Evolutionary conservation across 202 grass and related monocot genomes (phyloP).

Genomic region (Panicum hallii): DNA sequence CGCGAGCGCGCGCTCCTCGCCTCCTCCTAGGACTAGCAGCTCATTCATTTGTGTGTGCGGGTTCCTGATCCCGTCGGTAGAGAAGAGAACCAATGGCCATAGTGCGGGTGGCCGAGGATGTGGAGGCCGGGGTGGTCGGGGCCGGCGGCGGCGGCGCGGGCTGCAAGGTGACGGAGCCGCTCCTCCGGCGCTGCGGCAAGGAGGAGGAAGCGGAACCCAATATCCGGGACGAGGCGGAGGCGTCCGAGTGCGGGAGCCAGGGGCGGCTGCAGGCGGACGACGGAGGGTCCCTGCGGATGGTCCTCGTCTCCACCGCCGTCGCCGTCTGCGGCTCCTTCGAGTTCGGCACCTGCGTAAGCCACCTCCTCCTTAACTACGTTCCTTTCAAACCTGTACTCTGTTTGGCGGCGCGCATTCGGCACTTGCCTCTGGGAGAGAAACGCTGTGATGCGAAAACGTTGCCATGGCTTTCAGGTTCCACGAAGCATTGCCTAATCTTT

Average conservation of each 20-base stretch:
- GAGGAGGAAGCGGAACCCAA: neutral
- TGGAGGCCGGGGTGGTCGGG: slow-evolving; percentile 27
- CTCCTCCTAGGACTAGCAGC: too few species aligned
- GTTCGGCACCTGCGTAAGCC: slow-evolving; percentile 85
- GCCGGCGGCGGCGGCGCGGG: neutral
- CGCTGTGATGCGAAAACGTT: neutral
- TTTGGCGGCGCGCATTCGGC: neutral
- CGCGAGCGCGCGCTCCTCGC: too few species aligned
- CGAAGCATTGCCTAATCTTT: neutral
- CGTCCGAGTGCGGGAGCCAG: neutral
- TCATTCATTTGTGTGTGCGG: neutral
- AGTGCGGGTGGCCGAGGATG: slow-evolving; percentile 41
- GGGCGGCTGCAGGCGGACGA: neutral
- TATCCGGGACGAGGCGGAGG: slow-evolving; percentile 23
- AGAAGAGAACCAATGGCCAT: slow-evolving; percentile 22
- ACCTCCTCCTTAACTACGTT: neutral
- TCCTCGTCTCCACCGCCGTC: slow-evolving; percentile 71
- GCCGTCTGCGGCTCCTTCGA: slow-evolving; percentile 88
- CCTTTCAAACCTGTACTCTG: neutral
- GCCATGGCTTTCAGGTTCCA: neutral
- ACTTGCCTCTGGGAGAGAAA: neutral
- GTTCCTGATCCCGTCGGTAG: neutral
- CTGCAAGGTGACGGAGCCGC: slow-evolving; percentile 37
- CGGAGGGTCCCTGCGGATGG: slow-evolving; percentile 58
- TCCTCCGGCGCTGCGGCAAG: slow-evolving; percentile 23